A percentile compares a stretch with the other conserved stretches of the same genome.
These are phyloP conservation scores for Hyaloperonospora arabidopsidis DNA, from an alignment of 352 stramenopile genomes.

Conservation along the genomic window DNA sequence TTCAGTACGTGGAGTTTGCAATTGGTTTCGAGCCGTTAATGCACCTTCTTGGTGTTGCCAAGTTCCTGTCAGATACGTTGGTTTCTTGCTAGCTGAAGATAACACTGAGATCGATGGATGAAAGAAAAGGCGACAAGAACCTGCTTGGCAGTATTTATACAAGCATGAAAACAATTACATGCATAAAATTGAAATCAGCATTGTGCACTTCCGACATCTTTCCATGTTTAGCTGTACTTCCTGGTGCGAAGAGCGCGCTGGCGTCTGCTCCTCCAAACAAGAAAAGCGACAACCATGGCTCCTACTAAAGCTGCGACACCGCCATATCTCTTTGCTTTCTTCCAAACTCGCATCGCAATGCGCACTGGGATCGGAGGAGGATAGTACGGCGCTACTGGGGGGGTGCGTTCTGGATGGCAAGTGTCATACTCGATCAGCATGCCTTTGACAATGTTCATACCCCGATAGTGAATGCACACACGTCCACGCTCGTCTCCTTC, in stretches of 20 bases:
- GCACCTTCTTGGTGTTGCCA: conserved; percentile 51
- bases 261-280: conserved; percentile 19
- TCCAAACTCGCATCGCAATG: conserved; percentile 42
- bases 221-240: conserved; percentile 24
- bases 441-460: conserved; percentile 48
- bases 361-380: conserved; percentile 54
- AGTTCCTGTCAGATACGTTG: conserved; percentile 39
- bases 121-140: too few species aligned
- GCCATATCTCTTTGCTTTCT: conserved; percentile 45
- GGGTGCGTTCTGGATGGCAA: conserved; percentile 61
- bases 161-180: neutral
- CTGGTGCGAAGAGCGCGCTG: conserved; percentile 17
- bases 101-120: too few species aligned
- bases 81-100: conserved; percentile 6
- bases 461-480: conserved; percentile 65
- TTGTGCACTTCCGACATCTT: neutral
- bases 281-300: conserved; percentile 12
- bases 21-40: conserved; percentile 83
- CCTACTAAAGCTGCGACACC: conserved; percentile 11
- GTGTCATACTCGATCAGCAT: conserved; percentile 69
- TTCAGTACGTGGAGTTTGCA: conserved; percentile 84
- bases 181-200: neutral
- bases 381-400: conserved; percentile 43
- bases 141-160: neutral
- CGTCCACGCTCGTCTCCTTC: conserved; percentile 48